Evolutionary conservation across 257 asterid genomes (phyloP).

Genomic region (Nicotiana benthamiana): DNA sequence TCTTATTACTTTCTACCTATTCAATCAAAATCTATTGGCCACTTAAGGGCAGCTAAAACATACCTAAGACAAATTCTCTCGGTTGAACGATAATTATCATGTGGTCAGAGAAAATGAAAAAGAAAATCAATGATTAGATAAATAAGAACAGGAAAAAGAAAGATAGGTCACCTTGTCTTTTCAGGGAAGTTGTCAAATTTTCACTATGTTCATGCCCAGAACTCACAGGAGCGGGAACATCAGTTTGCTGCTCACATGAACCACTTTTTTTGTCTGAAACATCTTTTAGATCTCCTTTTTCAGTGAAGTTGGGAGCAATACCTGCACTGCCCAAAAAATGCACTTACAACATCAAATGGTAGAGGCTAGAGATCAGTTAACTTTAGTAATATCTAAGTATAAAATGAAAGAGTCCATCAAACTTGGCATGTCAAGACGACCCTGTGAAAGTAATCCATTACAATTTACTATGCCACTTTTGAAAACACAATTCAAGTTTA

Average conservation of each 20-base stretch:
- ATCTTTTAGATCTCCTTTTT: constrained; percentile 25
- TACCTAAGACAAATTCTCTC: neutral
- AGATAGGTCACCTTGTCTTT: constrained; percentile 28
- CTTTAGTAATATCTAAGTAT: neutral
- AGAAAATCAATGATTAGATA: neutral
- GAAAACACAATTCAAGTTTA: neutral
- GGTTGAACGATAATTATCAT: too few species aligned
- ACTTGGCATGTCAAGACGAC: neutral
- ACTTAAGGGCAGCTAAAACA: neutral
- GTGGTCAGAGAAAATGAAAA: neutral
- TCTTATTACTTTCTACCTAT: neutral
- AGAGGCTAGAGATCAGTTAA: neutral
- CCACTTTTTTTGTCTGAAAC: constrained; percentile 22
- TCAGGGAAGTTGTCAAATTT: constrained; percentile 12
- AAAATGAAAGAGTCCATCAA: neutral
- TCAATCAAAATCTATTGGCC: neutral
- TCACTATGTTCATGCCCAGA: constrained; percentile 24
- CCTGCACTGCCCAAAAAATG: constrained; percentile 14
- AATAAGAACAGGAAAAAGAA: neutral
- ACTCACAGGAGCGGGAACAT: constrained; percentile 17
- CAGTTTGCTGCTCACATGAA: constrained; percentile 23
- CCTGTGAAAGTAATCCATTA: neutral
- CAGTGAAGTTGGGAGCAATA: constrained; percentile 13
- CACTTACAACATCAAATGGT: neutral
- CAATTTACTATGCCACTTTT: neutral